Base-by-base conservation (phyloP, 2,329 filamentous ascomycete genomes). In the Aspergillus sp. region DNA sequence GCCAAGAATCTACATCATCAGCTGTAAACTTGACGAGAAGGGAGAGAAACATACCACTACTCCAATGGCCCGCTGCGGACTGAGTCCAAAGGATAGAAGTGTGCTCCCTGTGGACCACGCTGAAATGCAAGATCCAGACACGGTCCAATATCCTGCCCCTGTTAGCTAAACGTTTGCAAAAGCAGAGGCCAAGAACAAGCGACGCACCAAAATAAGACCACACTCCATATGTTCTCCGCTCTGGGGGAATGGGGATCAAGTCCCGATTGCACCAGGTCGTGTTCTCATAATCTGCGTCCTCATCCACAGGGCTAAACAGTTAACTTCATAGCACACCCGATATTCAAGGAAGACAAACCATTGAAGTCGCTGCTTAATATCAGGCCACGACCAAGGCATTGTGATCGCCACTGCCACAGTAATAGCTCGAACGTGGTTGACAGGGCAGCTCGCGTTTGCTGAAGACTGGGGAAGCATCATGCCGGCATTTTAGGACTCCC, bases 41-140 rank as follows among this genome's bases (percentile, higher is more conserved):
- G 37, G 5, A 15, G 27, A 12, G 12, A 30, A 11, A 37, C 46
- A 1, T 50, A 56, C 53, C 15, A 56, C 40, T 19, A 39, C 53
- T 1, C 53, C 53, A 11, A 56, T 56, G 3, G 56, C 47, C 45
- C 56, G 56, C 47, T 54, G 53, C n/a, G 53, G 51, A 44, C 48
- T 58, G 7, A 58, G n/a, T 6, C 56, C 56, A 2, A 58, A 54
- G 0, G 41, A 33, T 0, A 58, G 56, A 15, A 58, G 41, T 6
- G 56, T 58, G 24, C 56, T 58, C 41, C 56, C 52, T 0, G 53
- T 56, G 17, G 53, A 56, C 53, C 53, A 56, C 1, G 53, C 53
- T 2, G 53, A 56, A 15, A 56, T 51, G 27, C 53, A 56, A 9
- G 53, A 44, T 0, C 53, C 53, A 1, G 53, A 56, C 2, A 56